A percentile compares a stretch with the other conserved stretches of the same genome.
Conservation (phyloP, 495 filamentous ascomycete species). For the Penicillium simplicissimum region DNA sequence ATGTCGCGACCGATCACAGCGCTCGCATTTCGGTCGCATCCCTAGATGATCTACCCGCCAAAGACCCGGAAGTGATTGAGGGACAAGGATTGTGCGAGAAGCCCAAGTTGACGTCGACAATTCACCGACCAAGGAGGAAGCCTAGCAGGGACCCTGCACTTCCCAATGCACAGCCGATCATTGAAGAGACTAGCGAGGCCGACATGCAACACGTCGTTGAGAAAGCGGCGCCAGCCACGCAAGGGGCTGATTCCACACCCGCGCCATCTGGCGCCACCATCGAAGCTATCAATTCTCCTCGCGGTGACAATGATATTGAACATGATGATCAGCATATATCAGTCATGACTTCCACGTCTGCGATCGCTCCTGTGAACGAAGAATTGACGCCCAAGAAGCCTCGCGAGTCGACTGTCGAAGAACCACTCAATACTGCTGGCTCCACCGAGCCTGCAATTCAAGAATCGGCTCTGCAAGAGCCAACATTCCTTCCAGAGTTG, state of each 20-base stretch:
- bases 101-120: slow-evolving; percentile 30
- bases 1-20: slow-evolving; percentile 25
- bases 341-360: slow-evolving; percentile 15
- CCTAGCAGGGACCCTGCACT: slow-evolving; percentile 31
- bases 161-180: slow-evolving; percentile 31
- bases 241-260: slow-evolving; percentile 34
- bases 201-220: slow-evolving; percentile 22
- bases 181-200: slow-evolving; percentile 28
- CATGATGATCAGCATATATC: slow-evolving; percentile 27
- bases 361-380: slow-evolving; percentile 7
- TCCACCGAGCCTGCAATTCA: not conserved
- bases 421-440: not conserved
- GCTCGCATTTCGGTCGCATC: slow-evolving; percentile 27
- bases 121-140: slow-evolving; percentile 39
- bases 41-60: slow-evolving; percentile 22
- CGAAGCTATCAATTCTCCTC: slow-evolving; percentile 29
- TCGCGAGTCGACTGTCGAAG: not conserved
- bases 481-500: slow-evolving; percentile 6
- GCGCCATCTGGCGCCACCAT: slow-evolving; percentile 24
- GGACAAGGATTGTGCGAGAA: slow-evolving; percentile 40
- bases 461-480: slow-evolving; percentile 4
- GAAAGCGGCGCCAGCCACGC: slow-evolving; percentile 27
- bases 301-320: slow-evolving; percentile 19
- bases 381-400: slow-evolving; percentile 13
- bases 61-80: slow-evolving; percentile 39